A percentile compares a stretch with the other conserved stretches of the same genome.
These are phyloP conservation scores for Penicillium olsonii DNA, from an alignment of 2,329 filamentous ascomycete species.

Conservation along the genomic window DNA sequence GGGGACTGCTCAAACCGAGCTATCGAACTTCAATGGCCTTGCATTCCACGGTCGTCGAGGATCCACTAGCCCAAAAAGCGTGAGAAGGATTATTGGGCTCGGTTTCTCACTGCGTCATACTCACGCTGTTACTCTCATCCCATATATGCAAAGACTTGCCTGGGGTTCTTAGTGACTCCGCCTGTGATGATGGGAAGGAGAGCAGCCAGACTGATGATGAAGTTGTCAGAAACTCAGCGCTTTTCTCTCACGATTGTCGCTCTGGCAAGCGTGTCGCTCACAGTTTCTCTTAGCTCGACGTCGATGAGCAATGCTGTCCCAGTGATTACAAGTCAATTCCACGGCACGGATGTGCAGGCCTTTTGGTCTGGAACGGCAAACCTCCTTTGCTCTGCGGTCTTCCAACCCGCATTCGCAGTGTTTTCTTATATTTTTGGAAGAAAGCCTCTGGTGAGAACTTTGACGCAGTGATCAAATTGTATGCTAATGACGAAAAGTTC, in stretches of 20 bases:
- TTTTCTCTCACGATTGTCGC: not conserved
- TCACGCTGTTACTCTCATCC: not conserved
- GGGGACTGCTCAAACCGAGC: not conserved
- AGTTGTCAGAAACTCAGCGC: not conserved
- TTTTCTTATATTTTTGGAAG: not conserved
- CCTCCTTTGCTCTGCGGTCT: not conserved
- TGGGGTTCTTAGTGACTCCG: not conserved
- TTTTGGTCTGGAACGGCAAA: not conserved
- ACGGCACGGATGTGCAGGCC: not conserved
- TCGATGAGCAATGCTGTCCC: not conserved
- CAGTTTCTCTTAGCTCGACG: not conserved
- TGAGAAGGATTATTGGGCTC: not conserved
- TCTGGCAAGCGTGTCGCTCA: not conserved
- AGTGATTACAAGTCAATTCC: not conserved
- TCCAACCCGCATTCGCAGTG: not conserved
- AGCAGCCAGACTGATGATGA: not conserved
- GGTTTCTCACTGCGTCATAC: not conserved
- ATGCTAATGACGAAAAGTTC: not conserved
- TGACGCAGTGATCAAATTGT: not conserved
- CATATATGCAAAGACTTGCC: not conserved
- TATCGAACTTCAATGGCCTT: not conserved
- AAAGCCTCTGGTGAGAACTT: not conserved
- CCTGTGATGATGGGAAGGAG: not conserved
- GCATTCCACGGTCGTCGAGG: not conserved
- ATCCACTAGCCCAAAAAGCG: not conserved